phyloP scores from a whole-genome alignment of 2,329 filamentous ascomycete genomes.

The Aspergillus sp. region DNA sequence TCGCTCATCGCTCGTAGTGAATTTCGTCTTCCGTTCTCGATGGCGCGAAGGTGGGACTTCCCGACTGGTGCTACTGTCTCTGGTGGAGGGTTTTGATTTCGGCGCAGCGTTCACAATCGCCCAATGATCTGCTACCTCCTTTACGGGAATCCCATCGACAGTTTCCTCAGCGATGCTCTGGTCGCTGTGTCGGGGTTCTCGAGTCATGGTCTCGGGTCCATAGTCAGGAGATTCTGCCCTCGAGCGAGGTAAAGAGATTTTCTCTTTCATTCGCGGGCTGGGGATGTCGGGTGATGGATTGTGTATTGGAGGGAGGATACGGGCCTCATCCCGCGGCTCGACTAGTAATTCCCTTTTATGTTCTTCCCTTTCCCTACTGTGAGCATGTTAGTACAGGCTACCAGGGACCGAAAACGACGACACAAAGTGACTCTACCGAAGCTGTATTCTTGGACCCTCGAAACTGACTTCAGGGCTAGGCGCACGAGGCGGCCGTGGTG shows the following conservation, averaged over 20 bases:
- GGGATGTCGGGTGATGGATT: slow-evolving; percentile 19
- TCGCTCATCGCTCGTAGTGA: slow-evolving; percentile 66
- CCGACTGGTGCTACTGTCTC: slow-evolving; percentile 69
- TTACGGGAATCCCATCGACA: slow-evolving; percentile 57
- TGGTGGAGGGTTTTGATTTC: slow-evolving; percentile 75
- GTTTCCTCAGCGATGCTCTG: slow-evolving; percentile 44
- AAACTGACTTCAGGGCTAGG: slow-evolving; percentile 38
- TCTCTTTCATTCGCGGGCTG: slow-evolving; percentile 21
- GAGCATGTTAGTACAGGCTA: background rate
- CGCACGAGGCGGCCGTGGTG: slow-evolving; percentile 23
- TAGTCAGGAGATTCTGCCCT: slow-evolving; percentile 30
- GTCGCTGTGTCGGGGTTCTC: slow-evolving; percentile 13
- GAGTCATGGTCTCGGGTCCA: slow-evolving; percentile 22
- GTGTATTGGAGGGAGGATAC: slow-evolving; percentile 36
- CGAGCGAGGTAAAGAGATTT: slow-evolving; percentile 19
- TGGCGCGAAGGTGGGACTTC: slow-evolving; percentile 79
- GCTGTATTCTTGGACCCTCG: slow-evolving; percentile 57
- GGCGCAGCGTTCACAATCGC: slow-evolving; percentile 80
- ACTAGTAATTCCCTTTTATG: slow-evolving; percentile 64
- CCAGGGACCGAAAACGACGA: slow-evolving; percentile 15
- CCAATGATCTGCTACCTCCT: slow-evolving; percentile 68
- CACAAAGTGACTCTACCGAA: slow-evolving; percentile 38
- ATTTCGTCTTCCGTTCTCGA: slow-evolving; percentile 71
- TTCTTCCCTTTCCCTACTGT: slow-evolving; percentile 30
- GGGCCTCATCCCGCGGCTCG: slow-evolving; percentile 42